Conservation (phyloP, 2,329 filamentous ascomycete genomes). For the Aquanectria penicillioides region DNA sequence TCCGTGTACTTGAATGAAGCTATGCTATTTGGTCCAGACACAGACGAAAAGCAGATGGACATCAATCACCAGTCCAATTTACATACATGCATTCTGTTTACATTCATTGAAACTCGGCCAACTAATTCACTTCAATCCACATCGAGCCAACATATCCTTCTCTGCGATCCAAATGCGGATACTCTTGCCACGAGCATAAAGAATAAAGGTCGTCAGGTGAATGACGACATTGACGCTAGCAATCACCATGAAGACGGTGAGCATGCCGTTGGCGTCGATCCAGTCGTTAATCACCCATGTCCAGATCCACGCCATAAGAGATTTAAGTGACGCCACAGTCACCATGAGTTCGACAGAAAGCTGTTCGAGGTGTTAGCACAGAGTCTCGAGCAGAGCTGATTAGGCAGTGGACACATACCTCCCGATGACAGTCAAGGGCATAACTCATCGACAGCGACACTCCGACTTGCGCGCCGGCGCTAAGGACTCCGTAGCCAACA, state of each 20-base stretch:
- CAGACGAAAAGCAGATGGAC: too few relatives aligned
- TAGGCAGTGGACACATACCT: background rate
- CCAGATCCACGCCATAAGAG: constrained; percentile 15
- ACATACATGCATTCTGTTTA: too few relatives aligned
- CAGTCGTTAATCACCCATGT: constrained; percentile 22
- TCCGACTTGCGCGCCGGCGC: constrained; percentile 16
- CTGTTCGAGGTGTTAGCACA: background rate
- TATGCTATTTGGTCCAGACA: too few relatives aligned
- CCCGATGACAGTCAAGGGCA: constrained; percentile 19
- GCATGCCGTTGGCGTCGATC: constrained; percentile 7
- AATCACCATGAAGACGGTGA: constrained; percentile 17
- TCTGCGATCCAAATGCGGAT: constrained; percentile 16
- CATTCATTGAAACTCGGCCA: too few relatives aligned
- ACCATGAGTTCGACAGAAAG: constrained; percentile 22
- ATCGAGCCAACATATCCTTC: constrained; percentile 7
- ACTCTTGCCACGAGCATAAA: constrained; percentile 5
- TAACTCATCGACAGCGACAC: constrained; percentile 21
- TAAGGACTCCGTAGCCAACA: constrained; percentile 15
- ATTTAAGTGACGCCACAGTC: constrained; percentile 14
- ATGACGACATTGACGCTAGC: constrained; percentile 7
- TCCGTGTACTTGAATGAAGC: too few relatives aligned
- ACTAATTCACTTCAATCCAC: constrained; percentile 8
- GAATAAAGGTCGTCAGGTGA: constrained; percentile 1
- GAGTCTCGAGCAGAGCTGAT: background rate
- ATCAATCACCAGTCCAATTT: too few relatives aligned